Evolutionary conservation across 2,329 filamentous ascomycete species (phyloP).

Genomic region (Cytospora mali): DNA sequence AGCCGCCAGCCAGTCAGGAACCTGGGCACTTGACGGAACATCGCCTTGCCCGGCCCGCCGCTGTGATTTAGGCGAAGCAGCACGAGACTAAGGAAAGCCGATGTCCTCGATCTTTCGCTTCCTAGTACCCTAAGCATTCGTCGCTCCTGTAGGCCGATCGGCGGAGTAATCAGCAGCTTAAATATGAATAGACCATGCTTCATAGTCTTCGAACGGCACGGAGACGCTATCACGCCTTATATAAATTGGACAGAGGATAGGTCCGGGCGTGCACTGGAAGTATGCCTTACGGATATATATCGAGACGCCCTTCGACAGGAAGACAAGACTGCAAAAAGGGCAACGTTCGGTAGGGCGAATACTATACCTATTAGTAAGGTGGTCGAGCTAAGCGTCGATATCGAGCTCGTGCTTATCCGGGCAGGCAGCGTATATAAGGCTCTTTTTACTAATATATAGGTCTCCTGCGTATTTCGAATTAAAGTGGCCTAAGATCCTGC

Average conservation of each 20-base stretch:
- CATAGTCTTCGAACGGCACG: neutral
- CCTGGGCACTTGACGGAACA: neutral
- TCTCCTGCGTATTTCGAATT: neutral
- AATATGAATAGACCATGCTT: neutral
- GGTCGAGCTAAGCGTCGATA: neutral
- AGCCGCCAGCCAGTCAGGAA: neutral
- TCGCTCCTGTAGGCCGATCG: neutral
- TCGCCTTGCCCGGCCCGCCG: neutral
- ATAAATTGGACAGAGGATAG: neutral
- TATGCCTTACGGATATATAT: neutral
- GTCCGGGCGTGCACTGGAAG: neutral
- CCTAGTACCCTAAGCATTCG: neutral
- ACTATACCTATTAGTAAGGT: neutral
- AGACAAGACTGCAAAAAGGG: neutral
- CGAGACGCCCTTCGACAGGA: neutral
- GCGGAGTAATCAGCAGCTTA: neutral
- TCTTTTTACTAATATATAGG: neutral
- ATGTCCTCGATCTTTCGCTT: neutral
- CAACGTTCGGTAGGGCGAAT: neutral
- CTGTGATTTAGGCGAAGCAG: neutral
- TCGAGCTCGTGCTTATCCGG: neutral
- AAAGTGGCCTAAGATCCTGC: neutral
- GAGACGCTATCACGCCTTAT: no score
- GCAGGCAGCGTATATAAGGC: neutral
- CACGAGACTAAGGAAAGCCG: neutral